Conservation (phyloP, 371 early-diverging fungal genomes). For the Mucor piriformis region DNA sequence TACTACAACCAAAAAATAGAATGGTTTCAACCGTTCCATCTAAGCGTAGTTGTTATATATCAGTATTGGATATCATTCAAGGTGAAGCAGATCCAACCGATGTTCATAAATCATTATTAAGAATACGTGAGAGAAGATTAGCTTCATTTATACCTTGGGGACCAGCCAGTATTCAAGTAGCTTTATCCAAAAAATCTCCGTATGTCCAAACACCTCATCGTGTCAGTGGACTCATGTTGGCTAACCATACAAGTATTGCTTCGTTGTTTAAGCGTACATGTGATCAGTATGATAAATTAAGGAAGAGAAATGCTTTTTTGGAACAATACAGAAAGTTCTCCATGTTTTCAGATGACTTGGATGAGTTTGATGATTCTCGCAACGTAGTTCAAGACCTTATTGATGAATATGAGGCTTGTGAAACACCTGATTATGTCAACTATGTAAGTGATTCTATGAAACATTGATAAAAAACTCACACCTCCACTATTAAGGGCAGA, state of each 20-base stretch:
- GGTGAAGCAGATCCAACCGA: conserved; percentile 98
- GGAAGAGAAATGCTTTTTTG: conserved; percentile 98
- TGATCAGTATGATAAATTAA: conserved; percentile 96
- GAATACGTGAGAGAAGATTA: conserved; percentile 92
- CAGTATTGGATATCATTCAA: conserved; percentile 95
- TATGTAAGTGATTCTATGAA: conserved; percentile 29
- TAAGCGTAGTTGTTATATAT: conserved; percentile 94
- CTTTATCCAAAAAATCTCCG: conserved; percentile 90
- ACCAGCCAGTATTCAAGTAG: conserved; percentile 98
- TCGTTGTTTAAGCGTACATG: conserved; percentile 91
- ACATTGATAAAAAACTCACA: not conserved
- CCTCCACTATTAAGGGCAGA: conserved; percentile 1
- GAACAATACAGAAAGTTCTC: conserved; percentile 92
- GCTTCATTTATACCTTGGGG: conserved; percentile 99
- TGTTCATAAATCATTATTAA: conserved; percentile 95
- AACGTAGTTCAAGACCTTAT: conserved; percentile 90
- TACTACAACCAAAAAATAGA: conserved; percentile 94
- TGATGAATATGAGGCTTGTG: conserved; percentile 93
- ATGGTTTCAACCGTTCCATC: conserved; percentile 93
- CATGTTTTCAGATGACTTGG: conserved; percentile 83
- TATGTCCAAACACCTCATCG: conserved; percentile 91
- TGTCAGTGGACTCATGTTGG: conserved; percentile 97
- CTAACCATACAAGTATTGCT: conserved; percentile 97
- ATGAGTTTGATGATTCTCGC: conserved; percentile 91
- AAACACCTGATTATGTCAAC: conserved; percentile 79